Conservation (phyloP, 352 stramenopile genomes). For the Thraustotheca clavata region DNA sequence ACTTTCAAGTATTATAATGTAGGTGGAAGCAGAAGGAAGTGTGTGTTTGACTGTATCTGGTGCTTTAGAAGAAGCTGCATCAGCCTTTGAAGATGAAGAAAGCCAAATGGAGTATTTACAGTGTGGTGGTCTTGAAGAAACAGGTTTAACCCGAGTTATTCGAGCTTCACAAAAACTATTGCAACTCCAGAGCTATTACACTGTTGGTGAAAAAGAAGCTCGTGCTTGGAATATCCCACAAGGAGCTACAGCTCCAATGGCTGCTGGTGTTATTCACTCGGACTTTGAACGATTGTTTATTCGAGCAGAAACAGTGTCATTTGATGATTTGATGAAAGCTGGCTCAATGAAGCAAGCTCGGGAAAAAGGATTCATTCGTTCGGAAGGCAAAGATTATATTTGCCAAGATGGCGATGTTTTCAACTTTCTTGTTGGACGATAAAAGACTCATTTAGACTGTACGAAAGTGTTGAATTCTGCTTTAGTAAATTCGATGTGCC, state of each 20-base stretch:
- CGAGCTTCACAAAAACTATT: slow-evolving; percentile 89
- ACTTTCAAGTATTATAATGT: not conserved
- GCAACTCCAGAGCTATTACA: slow-evolving; percentile 97
- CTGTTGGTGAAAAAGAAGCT: slow-evolving; percentile 77
- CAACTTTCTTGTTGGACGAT: slow-evolving; percentile 89
- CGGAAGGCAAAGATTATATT: slow-evolving; percentile 98
- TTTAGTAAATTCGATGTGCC: not conserved
- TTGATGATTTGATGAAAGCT: slow-evolving; percentile 90
- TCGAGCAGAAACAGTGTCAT: slow-evolving; percentile 92
- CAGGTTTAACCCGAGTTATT: slow-evolving; percentile 78
- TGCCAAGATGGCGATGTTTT: slow-evolving; percentile 98
- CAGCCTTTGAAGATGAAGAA: slow-evolving; percentile 78
- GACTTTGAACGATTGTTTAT: slow-evolving; percentile 85
- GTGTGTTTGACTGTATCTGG: slow-evolving; percentile 68
- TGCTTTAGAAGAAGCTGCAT: slow-evolving; percentile 65
- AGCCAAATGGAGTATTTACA: slow-evolving; percentile 94
- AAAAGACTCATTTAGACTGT: slow-evolving; percentile 19
- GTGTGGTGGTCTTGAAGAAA: slow-evolving; percentile 60
- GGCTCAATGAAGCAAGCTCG: slow-evolving; percentile 93
- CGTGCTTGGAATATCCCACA: slow-evolving; percentile 74
- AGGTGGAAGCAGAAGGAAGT: slow-evolving; percentile 57
- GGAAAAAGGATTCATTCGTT: slow-evolving; percentile 86
- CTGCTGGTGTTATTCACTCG: slow-evolving; percentile 77
- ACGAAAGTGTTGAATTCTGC: not conserved
- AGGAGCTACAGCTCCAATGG: slow-evolving; percentile 62